Evolutionary conservation across 768 basidiomycete species (phyloP), one percentile per base, ranked within the genome.

Genomic region (Suillus subalutaceus): DNA sequence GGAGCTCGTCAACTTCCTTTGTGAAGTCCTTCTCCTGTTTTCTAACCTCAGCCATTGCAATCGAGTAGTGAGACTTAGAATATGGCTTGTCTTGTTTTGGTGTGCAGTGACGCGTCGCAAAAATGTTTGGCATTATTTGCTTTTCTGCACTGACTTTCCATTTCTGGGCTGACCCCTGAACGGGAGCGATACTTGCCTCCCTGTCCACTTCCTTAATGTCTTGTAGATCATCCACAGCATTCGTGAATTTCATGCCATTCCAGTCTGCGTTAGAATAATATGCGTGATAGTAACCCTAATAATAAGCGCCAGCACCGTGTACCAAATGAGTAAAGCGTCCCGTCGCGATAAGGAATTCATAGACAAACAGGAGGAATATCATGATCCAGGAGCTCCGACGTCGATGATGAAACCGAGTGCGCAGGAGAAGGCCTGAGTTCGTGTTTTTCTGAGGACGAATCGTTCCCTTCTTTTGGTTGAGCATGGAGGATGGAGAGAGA

Each of bases 1-100:
- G 77, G 4, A 95, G 78, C 10, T 81, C 82, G 72, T 92, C 86
- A 6, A 96, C 95, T 77, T 98, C 95, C 62, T 85, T 82, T 0
- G 93, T 91, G 70, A 84, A 97, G 75, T 98, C 96, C 75, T 87
- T 90, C 75, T 94, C 92, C 78, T 93, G 90, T 78, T 92, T 91
- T 81, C 89, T 90, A 77, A 86, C 85, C 70, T 93, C 92, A 50
- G 91, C 83, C 92, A 93, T 93, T 72, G 78, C 84, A 78, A 81
- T 81, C 63, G 72, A 74, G 70, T 80, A 70, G 75, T 74, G 72
- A 71, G 73, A 74, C 76, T 79, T 75, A 76, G 79, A 73, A 79
- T 78, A 80, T 73, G 77, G 76, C 77, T 79, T 78, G 71, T 71
- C 67, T 65, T 69, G 65, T 41, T 66, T 66, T 67, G 60, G 62